These are phyloP conservation scores for Globomyces sp. DNA, from an alignment of 371 early-diverging fungal genomes.

Conservation along the genomic window DNA sequence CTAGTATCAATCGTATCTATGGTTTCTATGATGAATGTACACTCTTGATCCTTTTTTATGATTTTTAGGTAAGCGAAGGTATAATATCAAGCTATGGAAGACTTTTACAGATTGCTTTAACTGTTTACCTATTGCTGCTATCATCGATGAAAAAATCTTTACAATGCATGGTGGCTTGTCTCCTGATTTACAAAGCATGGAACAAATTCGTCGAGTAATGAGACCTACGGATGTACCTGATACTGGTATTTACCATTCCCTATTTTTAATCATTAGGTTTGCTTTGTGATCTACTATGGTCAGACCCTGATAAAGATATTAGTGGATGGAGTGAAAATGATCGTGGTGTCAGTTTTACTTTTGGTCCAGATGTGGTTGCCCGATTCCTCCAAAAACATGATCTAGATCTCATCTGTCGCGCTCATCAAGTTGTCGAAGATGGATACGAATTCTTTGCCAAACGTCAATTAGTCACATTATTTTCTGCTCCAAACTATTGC, in stretches of 20 bases:
- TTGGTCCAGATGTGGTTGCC: constrained; percentile 82
- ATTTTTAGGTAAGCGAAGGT: constrained; percentile 75
- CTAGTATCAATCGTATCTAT: constrained; percentile 93
- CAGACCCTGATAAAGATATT: constrained; percentile 90
- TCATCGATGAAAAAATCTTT: constrained; percentile 92
- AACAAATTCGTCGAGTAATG: constrained; percentile 85
- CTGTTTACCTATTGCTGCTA: constrained; percentile 90
- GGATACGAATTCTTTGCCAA: constrained; percentile 95
- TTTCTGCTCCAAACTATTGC: constrained; percentile 96
- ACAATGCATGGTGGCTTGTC: constrained; percentile 97
- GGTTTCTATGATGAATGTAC: constrained; percentile 99
- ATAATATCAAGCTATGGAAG: constrained; percentile 92
- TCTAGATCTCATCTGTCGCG: constrained; percentile 89
- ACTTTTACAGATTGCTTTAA: constrained; percentile 92
- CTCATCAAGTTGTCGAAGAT: constrained; percentile 96
- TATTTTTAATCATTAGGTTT: constrained; percentile 56
- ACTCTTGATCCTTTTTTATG: constrained; percentile 22
- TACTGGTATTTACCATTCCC: constrained; percentile 52
- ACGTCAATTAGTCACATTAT: constrained; percentile 90
- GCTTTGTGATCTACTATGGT: constrained; percentile 94
- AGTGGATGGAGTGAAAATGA: constrained; percentile 88
- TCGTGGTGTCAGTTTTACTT: constrained; percentile 89
- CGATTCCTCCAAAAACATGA: constrained; percentile 90
- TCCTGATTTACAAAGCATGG: constrained; percentile 81
- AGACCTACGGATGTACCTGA: constrained; percentile 97